These are phyloP conservation scores for Linanthus parryae DNA, from an alignment of 148 eudicot species.

Conservation along the genomic window DNA sequence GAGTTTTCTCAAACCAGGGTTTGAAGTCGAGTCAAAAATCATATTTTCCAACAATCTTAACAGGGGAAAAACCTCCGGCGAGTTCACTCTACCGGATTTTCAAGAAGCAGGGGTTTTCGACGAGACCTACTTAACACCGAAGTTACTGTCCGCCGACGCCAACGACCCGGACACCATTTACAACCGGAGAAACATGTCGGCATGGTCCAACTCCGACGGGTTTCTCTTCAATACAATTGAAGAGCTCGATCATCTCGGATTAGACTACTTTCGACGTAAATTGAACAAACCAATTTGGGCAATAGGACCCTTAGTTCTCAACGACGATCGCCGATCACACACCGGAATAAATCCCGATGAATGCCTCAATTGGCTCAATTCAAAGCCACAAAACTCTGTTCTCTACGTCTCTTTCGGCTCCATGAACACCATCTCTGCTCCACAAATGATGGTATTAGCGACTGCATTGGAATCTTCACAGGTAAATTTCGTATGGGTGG, in stretches of 20 bases:
- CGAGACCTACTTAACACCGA: constrained; percentile 23
- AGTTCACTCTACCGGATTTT: constrained; percentile 33
- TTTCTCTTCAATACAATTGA: constrained; percentile 40
- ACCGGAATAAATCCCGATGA: background rate
- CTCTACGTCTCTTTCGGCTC: constrained; percentile 55
- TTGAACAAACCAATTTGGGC: constrained; percentile 33
- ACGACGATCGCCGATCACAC: constrained; percentile 2
- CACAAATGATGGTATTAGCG: constrained; percentile 49
- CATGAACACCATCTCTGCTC: constrained; percentile 34
- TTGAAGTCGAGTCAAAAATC: too few relatives aligned
- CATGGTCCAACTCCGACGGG: constrained; percentile 30
- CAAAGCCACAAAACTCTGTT: constrained; percentile 34
- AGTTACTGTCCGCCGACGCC: constrained; percentile 22
- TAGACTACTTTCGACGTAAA: constrained; percentile 36
- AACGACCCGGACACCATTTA: constrained; percentile 25
- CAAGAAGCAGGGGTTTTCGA: constrained; percentile 33
- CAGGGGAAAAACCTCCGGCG: constrained; percentile 12
- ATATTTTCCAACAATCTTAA: too few relatives aligned
- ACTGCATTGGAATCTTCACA: constrained; percentile 31
- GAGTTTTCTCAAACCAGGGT: too few relatives aligned
- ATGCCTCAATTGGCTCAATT: constrained; percentile 35
- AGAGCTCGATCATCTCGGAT: constrained; percentile 38
- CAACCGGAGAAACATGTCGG: constrained; percentile 16
- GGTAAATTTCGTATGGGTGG: constrained; percentile 57
- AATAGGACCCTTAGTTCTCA: constrained; percentile 36